Evolutionary conservation across 495 filamentous ascomycete species (phyloP).

Genomic region (Penicillium odoratum): DNA sequence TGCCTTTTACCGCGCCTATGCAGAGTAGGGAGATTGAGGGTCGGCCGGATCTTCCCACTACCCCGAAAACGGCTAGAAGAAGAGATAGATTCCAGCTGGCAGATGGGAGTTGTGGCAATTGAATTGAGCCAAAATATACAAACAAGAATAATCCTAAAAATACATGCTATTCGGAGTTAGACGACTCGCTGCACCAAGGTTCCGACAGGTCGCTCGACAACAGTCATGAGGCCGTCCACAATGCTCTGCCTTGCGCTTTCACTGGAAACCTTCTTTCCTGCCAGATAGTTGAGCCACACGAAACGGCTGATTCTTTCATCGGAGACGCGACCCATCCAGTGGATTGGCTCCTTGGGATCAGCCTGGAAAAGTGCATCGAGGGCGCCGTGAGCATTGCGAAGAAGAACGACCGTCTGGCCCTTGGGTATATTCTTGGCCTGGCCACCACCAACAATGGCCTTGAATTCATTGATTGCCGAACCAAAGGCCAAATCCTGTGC

Average conservation of each 20-base stretch:
- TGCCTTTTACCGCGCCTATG: constrained; percentile 57
- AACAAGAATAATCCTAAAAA: neutral
- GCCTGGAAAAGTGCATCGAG: constrained; percentile 68
- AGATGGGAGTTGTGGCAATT: neutral
- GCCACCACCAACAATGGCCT: constrained; percentile 70
- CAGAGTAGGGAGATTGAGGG: constrained; percentile 31
- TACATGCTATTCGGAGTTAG: constrained; percentile 20
- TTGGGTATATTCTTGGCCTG: constrained; percentile 67
- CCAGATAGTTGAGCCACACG: constrained; percentile 89
- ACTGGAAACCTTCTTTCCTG: constrained; percentile 82
- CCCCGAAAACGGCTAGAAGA: neutral
- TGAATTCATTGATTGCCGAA: constrained; percentile 69
- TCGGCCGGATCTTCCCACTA: too few species aligned
- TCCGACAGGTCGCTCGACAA: constrained; percentile 87
- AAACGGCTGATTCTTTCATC: constrained; percentile 80
- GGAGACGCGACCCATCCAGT: constrained; percentile 62
- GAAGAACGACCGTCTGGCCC: constrained; percentile 69
- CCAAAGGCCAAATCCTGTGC: constrained; percentile 73
- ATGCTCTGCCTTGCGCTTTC: constrained; percentile 78
- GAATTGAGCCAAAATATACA: constrained; percentile 4
- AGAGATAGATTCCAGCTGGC: neutral
- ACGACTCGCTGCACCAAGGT: constrained; percentile 75
- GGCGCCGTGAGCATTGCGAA: constrained; percentile 62
- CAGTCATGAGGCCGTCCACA: constrained; percentile 81
- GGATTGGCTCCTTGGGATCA: constrained; percentile 31